Evolutionary conservation across 2,329 filamentous ascomycete species (phyloP).

Genomic region (Sphaerulina populicola): DNA sequence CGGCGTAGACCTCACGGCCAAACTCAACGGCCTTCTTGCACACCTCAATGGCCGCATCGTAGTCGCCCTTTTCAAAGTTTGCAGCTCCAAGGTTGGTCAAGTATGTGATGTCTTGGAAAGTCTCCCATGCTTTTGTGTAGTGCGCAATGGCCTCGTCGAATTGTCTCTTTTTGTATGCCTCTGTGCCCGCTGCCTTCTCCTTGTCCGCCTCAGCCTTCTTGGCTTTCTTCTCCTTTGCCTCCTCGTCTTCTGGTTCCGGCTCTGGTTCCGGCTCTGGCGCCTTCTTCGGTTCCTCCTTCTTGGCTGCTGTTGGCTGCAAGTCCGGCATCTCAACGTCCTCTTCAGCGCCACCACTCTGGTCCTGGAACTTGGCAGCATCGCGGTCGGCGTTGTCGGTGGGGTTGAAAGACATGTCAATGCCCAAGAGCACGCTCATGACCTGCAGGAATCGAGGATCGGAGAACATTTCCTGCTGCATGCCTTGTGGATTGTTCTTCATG

Average conservation of each 20-base stretch:
- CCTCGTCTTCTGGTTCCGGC: slow-evolving; percentile 66
- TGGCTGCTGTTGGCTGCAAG: slow-evolving; percentile 58
- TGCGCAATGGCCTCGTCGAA: slow-evolving; percentile 92
- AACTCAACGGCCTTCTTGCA: slow-evolving; percentile 86
- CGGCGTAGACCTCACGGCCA: slow-evolving; percentile 78
- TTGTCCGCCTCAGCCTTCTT: slow-evolving; percentile 88
- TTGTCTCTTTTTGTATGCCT: slow-evolving; percentile 95
- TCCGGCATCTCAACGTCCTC: slow-evolving; percentile 72
- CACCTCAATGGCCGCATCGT: slow-evolving; percentile 72
- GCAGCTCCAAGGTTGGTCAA: slow-evolving; percentile 93
- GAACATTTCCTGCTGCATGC: slow-evolving; percentile 68
- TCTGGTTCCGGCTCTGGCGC: slow-evolving; percentile 58
- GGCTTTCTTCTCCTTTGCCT: slow-evolving; percentile 73
- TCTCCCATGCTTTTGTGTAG: slow-evolving; percentile 90
- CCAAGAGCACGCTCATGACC: slow-evolving; percentile 86
- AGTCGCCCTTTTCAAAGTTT: slow-evolving; percentile 93
- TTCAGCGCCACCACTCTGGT: slow-evolving; percentile 55
- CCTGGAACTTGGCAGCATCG: slow-evolving; percentile 47
- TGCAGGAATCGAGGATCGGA: slow-evolving; percentile 81
- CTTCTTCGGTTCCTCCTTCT: slow-evolving; percentile 45
- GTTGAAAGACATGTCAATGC: slow-evolving; percentile 78
- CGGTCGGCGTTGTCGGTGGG: slow-evolving; percentile 42
- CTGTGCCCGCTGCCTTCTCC: slow-evolving; percentile 88
- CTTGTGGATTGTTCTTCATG: slow-evolving; percentile 71
- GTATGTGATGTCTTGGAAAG: slow-evolving; percentile 94